Conservation (phyloP, 495 filamentous ascomycete species). For the Lepidopterella palustris region DNA sequence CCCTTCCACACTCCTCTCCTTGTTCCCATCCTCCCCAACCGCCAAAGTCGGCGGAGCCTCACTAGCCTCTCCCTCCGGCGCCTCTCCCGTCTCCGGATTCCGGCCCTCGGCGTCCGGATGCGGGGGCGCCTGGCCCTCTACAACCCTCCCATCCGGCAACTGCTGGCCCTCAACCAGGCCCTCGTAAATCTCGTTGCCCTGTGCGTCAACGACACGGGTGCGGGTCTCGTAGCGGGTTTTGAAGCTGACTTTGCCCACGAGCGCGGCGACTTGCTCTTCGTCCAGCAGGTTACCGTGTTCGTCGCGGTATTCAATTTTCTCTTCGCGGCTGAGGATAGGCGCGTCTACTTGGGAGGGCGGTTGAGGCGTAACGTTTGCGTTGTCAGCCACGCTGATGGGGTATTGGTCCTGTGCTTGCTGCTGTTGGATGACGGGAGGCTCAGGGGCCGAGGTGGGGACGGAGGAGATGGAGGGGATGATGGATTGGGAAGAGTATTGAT, state of each 20-base stretch:
- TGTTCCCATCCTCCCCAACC: conserved; percentile 32
- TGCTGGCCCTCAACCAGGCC: conserved; percentile 28
- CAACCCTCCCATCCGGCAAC: conserved; percentile 15
- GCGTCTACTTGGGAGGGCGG: conserved; percentile 9
- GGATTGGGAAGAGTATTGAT: conserved; percentile 21
- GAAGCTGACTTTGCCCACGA: conserved; percentile 89
- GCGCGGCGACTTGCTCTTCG: conserved; percentile 71
- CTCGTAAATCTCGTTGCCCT: conserved; percentile 62
- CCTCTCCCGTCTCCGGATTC: conserved; percentile 54
- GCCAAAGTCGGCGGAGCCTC: conserved; percentile 37
- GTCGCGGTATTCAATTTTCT: conserved; percentile 90
- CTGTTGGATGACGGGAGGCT: conserved; percentile 11
- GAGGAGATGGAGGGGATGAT: conserved; percentile 7
- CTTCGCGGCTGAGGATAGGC: conserved; percentile 57
- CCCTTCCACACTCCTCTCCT: conserved; percentile 27
- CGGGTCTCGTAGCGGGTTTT: conserved; percentile 89
- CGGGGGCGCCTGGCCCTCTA: conserved; percentile 52
- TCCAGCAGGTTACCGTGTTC: conserved; percentile 85
- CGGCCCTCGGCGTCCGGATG: conserved; percentile 76
- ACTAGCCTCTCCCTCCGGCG: conserved; percentile 25
- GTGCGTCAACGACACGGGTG: conserved; percentile 71
- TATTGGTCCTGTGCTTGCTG: neutral
- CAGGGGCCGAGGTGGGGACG: conserved; percentile 11
- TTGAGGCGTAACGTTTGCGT: conserved; percentile 30
- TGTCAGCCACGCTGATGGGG: conserved; percentile 12